Evolutionary conservation across 1,284 basidiomycete species (phyloP).

Genomic region (Ganoderma sinense): DNA sequence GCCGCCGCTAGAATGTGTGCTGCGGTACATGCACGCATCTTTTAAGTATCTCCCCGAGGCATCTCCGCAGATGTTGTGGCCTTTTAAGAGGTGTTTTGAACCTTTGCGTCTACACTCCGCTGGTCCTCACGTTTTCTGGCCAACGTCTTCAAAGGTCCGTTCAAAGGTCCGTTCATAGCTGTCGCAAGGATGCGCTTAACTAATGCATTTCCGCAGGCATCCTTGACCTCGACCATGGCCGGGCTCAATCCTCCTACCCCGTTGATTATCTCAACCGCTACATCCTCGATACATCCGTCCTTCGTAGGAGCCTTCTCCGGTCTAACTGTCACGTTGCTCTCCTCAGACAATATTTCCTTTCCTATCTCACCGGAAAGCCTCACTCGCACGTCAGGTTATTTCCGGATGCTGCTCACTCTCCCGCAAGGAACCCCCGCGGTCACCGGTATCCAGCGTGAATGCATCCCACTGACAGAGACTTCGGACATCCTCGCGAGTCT

Average conservation of each 20-base stretch:
- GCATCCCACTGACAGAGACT: conserved; percentile 12
- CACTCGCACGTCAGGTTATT: conserved; percentile 64
- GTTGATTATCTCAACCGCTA: not conserved
- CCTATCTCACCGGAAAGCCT: conserved; percentile 61
- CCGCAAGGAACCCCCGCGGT: conserved; percentile 37
- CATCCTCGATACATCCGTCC: not conserved
- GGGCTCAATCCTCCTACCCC: not conserved
- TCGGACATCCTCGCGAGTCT: conserved; percentile 53
- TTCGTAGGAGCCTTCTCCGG: not conserved
- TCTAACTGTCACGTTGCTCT: conserved; percentile 46
- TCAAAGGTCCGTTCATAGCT: not conserved
- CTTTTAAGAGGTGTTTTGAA: not conserved
- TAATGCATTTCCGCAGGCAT: not conserved
- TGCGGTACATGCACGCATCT: not conserved
- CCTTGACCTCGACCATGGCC: not conserved
- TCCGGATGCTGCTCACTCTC: conserved; percentile 58
- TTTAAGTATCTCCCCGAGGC: not conserved
- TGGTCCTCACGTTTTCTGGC: not conserved
- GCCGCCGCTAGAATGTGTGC: not conserved
- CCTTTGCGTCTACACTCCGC: not conserved
- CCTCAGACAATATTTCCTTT: conserved; percentile 53
- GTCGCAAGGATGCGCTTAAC: not conserved
- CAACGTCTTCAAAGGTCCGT: not conserved
- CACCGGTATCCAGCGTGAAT: conserved; percentile 37
- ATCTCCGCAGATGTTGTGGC: too few relatives aligned